A percentile compares a stretch with the other conserved stretches of the same genome.
Conservation (phyloP, 805 yeast species). For the Scheffersomyces spartinae region DNA sequence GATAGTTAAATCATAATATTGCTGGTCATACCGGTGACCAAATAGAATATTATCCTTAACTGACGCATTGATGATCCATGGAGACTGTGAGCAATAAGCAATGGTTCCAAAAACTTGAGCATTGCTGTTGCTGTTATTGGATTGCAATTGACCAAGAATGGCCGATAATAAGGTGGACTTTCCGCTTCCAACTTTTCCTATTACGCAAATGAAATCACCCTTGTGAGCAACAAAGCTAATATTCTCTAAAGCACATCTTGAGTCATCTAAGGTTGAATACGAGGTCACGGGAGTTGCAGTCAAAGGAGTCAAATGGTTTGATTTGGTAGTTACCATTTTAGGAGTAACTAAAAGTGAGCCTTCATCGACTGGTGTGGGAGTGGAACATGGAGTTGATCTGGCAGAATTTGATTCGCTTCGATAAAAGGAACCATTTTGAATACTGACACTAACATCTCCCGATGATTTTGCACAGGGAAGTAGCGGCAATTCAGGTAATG, state of each 20-base stretch:
- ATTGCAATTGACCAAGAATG: conserved; percentile 42
- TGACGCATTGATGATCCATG: conserved; percentile 42
- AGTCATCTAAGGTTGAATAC: no score
- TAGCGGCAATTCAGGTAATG: conserved; percentile 2
- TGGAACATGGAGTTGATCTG: no score
- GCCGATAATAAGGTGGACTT: conserved; percentile 48
- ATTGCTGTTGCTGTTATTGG: conserved; percentile 14
- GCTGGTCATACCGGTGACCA: conserved; percentile 34
- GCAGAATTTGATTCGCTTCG: conserved; percentile 38
- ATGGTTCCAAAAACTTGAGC: conserved; percentile 26
- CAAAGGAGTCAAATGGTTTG: no score
- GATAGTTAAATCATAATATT: conserved; percentile 29
- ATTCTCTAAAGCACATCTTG: conserved; percentile 31
- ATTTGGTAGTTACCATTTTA: no score
- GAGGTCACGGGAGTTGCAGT: no score
- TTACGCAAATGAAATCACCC: conserved; percentile 46
- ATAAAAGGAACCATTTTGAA: conserved; percentile 40
- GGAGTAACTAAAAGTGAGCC: conserved; percentile 21
- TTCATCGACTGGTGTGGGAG: no score
- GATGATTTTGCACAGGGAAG: conserved; percentile 9
- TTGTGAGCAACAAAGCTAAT: conserved; percentile 39
- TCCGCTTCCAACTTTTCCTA: conserved; percentile 62
- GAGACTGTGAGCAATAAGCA: conserved; percentile 52
- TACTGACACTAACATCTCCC: conserved; percentile 26
- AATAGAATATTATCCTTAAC: conserved; percentile 40